Conservation (phyloP, 2,329 filamentous ascomycete genomes). For the Pseudomassariella vexata region DNA sequence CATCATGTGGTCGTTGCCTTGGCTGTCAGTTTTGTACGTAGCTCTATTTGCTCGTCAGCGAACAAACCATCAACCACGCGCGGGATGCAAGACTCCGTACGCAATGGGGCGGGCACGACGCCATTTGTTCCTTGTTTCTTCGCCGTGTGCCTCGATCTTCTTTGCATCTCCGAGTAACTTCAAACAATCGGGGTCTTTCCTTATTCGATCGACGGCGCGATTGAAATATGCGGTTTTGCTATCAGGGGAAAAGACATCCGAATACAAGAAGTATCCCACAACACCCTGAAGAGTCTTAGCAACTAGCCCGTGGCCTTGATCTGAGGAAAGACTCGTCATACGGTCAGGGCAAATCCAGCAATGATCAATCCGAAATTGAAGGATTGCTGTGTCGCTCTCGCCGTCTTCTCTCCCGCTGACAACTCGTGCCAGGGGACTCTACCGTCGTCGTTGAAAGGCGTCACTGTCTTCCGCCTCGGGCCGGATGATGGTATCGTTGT, state of each 20-base stretch:
- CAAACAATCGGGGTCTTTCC: conserved; percentile 63
- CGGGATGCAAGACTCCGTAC: conserved; percentile 29
- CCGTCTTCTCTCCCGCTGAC: conserved; percentile 70
- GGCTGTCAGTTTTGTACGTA: conserved; percentile 63
- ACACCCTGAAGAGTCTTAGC: conserved; percentile 57
- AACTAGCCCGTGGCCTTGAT: too few relatives aligned
- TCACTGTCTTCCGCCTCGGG: conserved; percentile 63
- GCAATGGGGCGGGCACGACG: conserved; percentile 58
- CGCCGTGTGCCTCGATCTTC: conserved; percentile 76
- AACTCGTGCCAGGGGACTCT: conserved; percentile 75
- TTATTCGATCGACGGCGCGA: conserved; percentile 74
- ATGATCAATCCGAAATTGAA: conserved; percentile 80
- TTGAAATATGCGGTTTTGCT: conserved; percentile 88
- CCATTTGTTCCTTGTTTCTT: conserved; percentile 78
- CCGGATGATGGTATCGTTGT: conserved; percentile 26
- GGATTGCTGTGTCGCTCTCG: conserved; percentile 81
- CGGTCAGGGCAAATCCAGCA: conserved; percentile 70
- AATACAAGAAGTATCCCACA: conserved; percentile 73
- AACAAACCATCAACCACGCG: background rate
- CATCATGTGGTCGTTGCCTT: conserved; percentile 72
- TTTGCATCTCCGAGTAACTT: conserved; percentile 69
- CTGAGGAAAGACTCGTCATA: conserved; percentile 42
- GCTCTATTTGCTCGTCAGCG: conserved; percentile 34
- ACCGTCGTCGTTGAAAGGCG: conserved; percentile 81
- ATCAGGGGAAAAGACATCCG: conserved; percentile 76